These are phyloP conservation scores for Termitomyces sp. DNA, from an alignment of 768 basidiomycete genomes.

Conservation along the genomic window DNA sequence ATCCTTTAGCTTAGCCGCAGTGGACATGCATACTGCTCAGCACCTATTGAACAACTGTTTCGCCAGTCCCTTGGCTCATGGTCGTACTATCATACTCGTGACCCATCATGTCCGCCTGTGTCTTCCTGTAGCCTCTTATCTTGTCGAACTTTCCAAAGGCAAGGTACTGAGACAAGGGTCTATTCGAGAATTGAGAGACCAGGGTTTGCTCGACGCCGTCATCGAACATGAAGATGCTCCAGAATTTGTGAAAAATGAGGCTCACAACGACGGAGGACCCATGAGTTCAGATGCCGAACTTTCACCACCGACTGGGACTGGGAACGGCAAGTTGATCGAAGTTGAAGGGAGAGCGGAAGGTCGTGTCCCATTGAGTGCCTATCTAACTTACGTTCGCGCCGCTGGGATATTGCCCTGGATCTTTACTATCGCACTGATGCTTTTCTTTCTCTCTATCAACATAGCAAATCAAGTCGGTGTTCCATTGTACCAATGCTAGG, in stretches of 20 bases:
- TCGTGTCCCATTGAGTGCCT: conserved; percentile 52
- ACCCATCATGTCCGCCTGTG: conserved; percentile 80
- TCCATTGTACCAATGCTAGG: not conserved
- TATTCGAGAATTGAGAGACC: conserved; percentile 39
- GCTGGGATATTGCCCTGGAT: conserved; percentile 55
- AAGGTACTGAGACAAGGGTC: conserved; percentile 44
- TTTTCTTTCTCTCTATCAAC: conserved; percentile 51
- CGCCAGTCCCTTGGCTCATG: conserved; percentile 51
- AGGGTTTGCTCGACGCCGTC: conserved; percentile 38
- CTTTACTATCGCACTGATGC: conserved; percentile 44
- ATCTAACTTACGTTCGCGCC: conserved; percentile 58
- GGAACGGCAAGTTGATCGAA: conserved; percentile 53
- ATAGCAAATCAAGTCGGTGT: conserved; percentile 50
- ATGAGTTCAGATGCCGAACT: not conserved
- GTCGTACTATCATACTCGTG: conserved; percentile 74
- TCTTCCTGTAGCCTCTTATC: conserved; percentile 60
- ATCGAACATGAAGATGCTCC: conserved; percentile 43
- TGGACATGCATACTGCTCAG: conserved; percentile 74
- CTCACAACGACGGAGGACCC: conserved; percentile 27
- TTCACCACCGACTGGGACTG: conserved; percentile 5
- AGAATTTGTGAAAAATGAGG: conserved; percentile 17
- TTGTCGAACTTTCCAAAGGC: conserved; percentile 57
- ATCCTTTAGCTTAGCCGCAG: conserved; percentile 50
- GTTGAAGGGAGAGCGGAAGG: conserved; percentile 65
- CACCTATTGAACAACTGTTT: conserved; percentile 65